Evolutionary conservation across 306 rosid species (phyloP).

Genomic region (Prunus armeniaca): DNA sequence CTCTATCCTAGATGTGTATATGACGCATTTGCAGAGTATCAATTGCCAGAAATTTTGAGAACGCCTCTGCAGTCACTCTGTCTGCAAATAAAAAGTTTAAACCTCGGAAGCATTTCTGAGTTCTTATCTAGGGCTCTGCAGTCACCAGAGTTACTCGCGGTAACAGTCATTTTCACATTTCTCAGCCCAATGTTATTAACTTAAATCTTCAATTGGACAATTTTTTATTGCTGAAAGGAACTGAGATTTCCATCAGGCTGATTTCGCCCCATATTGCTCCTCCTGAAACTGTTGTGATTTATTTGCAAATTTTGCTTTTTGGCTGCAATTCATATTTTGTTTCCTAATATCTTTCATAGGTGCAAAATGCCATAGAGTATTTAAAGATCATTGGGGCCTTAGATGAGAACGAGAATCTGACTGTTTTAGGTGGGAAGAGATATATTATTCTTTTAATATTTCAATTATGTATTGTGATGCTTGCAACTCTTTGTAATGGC

Average conservation of each 20-base stretch:
- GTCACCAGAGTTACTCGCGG: conserved; percentile 87
- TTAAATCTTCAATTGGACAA: neutral
- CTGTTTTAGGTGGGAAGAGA: conserved; percentile 61
- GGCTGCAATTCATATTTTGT: conserved; percentile 19
- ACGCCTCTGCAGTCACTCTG: conserved; percentile 96
- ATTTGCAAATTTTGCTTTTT: conserved; percentile 17
- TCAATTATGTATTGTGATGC: conserved; percentile 3
- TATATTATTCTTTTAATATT: neutral
- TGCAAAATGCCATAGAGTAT: conserved; percentile 92
- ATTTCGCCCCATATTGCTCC: neutral
- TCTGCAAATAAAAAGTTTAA: conserved; percentile 92
- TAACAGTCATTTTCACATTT: conserved; percentile 37
- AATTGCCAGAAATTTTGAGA: conserved; percentile 93
- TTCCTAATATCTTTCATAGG: conserved; percentile 46
- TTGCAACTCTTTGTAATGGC: conserved; percentile 17
- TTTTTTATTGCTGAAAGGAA: conserved; percentile 4
- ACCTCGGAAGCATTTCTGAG: conserved; percentile 89
- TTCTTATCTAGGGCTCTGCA: conserved; percentile 92
- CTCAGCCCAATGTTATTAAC: conserved; percentile 10
- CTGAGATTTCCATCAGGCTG: neutral
- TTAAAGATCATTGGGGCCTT: conserved; percentile 80
- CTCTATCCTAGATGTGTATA: conserved; percentile 91
- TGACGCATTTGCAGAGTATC: conserved; percentile 83
- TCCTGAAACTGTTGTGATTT: neutral
- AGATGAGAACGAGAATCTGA: conserved; percentile 84